Evolutionary conservation across 2,329 filamentous ascomycete genomes (phyloP).

Genomic region (Claviceps purpurea): DNA sequence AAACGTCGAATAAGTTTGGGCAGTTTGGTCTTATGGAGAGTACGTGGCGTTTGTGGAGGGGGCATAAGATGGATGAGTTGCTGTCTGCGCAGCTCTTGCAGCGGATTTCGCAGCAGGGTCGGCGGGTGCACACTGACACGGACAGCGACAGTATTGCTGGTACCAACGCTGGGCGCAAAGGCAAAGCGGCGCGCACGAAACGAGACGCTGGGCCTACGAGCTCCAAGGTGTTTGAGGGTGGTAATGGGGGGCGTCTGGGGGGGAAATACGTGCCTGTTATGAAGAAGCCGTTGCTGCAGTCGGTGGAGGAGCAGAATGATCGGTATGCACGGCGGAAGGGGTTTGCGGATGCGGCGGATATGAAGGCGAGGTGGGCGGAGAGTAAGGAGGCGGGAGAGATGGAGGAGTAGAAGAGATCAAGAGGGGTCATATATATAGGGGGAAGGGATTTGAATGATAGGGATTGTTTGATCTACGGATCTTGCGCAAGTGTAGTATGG

Average conservation of each 20-base stretch:
- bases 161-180: no score
- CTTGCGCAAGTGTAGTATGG: not conserved
- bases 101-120: slow-evolving; percentile 33
- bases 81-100: slow-evolving; percentile 63
- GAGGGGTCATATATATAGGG: not conserved
- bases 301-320: slow-evolving; percentile 44
- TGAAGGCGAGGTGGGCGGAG: slow-evolving; percentile 21
- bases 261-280: slow-evolving; percentile 44
- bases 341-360: slow-evolving; percentile 37
- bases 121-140: not conserved
- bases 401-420: slow-evolving; percentile 11
- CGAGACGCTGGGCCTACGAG: slow-evolving; percentile 14
- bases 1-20: slow-evolving; percentile 46
- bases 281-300: slow-evolving; percentile 33
- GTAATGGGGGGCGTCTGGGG: slow-evolving; percentile 32
- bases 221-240: slow-evolving; percentile 38
- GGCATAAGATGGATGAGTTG: slow-evolving; percentile 80
- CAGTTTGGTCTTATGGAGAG: slow-evolving; percentile 54
- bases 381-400: slow-evolving; percentile 9
- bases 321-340: slow-evolving; percentile 49
- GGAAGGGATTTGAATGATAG: no score
- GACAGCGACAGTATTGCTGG: no score
- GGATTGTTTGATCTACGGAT: no score
- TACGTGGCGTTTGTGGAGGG: slow-evolving; percentile 73
- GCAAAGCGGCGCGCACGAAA: slow-evolving; percentile 4